Conservation (phyloP, 2,329 filamentous ascomycete genomes). For the Diplocarpon rosae region DNA sequence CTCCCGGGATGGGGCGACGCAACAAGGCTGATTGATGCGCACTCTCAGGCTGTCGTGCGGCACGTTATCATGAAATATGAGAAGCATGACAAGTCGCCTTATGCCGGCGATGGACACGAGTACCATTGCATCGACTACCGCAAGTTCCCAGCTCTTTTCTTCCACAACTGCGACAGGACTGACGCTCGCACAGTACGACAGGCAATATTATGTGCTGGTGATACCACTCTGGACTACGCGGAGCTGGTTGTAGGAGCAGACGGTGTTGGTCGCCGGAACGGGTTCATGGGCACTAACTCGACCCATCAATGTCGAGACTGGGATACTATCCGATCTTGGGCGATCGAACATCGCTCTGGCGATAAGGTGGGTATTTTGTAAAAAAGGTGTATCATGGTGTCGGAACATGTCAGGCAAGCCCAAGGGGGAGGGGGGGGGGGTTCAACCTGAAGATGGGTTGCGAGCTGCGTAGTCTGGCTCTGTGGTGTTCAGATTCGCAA, state of each 20-base stretch:
- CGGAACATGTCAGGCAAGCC: no score
- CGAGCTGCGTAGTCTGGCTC: no score
- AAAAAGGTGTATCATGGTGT: background rate
- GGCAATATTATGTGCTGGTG: conserved; percentile 23
- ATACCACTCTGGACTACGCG: conserved; percentile 25
- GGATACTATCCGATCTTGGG: conserved; percentile 20
- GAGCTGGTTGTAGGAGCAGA: conserved; percentile 15
- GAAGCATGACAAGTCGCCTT: conserved; percentile 20
- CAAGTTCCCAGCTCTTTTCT: conserved; percentile 7
- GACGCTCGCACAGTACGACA: conserved; percentile 16
- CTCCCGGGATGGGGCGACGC: no score
- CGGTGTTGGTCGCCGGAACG: conserved; percentile 15
- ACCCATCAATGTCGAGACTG: conserved; percentile 25
- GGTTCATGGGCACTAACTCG: conserved; percentile 21
- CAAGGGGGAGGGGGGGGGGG: no score
- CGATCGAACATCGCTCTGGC: conserved; percentile 19
- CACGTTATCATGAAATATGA: conserved; percentile 25
- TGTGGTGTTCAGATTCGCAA: no score
- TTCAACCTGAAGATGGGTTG: no score
- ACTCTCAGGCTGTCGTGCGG: conserved; percentile 18
- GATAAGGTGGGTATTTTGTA: conserved; percentile 22
- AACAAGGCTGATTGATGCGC: background rate
- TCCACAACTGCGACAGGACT: background rate
- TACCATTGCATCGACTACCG: conserved; percentile 26
- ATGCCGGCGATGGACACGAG: conserved; percentile 24